Base-by-base conservation (phyloP, 2,329 filamentous ascomycete genomes). In the Fusarium sp. region DNA sequence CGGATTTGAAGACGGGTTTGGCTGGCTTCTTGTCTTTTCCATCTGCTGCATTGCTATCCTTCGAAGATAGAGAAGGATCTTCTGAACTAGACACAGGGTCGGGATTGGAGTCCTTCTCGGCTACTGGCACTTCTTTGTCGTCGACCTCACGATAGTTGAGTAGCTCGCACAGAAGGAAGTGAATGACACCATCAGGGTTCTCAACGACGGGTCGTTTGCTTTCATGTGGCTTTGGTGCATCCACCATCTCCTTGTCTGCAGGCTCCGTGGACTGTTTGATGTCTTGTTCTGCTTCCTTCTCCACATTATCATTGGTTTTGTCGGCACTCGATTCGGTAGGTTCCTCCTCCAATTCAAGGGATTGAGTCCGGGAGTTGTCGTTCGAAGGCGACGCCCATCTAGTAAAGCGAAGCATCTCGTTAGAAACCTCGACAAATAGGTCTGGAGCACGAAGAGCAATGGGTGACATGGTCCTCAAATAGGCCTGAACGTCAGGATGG, bases 131-230 rank as follows among this genome's bases (percentile, higher is more conserved):
- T 63, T 95, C 91, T 75, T 92, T 95, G 76, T 98, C 95, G 40
- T 97, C 93, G 8, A 97, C 94, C 77, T 97, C 95, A 75, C 92
- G 92, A 81, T 97, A 98, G 53, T 93, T 95, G 59, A 98, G 86
- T 47, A 99, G 84, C 79, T 99, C 96, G 63, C 93, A 97, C 7
- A 99, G 89, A 24, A 99, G 85, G 80, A 97, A 99, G 76, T 98
- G 94, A 62, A 99, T 91, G 6, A 99, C 94, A 6, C 96, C 96
- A 79, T 98, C 96, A 0, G 95, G 94, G 68, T 96, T 94, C 79
- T 98, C 95, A 8, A 98, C 90, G 15, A 95, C 86, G 2, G 96
- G 95, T 11, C 92, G 85, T 81, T 97, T 98, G 43, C 89, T 81
- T 65, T 98, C 94, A 38, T 82, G 78, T 11, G 84, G 71, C 79